Base-by-base conservation (phyloP, 2,329 filamentous ascomycete genomes). In the Scedosporium apiospermum region DNA sequence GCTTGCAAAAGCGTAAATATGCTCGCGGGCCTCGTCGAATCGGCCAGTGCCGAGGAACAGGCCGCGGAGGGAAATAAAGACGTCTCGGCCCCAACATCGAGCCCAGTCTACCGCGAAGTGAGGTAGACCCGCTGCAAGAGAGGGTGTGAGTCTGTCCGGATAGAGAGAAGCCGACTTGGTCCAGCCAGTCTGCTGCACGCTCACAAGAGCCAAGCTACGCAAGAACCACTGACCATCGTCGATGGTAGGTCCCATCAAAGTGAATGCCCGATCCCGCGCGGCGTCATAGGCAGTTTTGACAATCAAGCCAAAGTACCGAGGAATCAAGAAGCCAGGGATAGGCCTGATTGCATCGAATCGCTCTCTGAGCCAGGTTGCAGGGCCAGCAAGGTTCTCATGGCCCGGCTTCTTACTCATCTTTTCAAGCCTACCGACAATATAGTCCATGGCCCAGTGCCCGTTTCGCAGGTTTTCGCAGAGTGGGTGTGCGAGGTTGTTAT, bases 101-200 rank as follows among this genome's bases (percentile, higher is more conserved):
- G 93, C 93, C 93, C 95, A 99, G 69, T 92, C 88, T 7, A 90
- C 88, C 0, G 95, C 85, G 71, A 99, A 99, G 74, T 99, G 95
- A 42, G 95, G 95, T 57, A 99, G 78, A 16, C 95, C 95, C 38
- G 95, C 95, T 18, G 95, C 93, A 68, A 99, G 81, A 58, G 89
- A 93, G 1, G 93, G 91, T 0, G 96, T 92, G 21, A 84, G 78
- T 72, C 91, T 93, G 67, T 87, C 83, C 0, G 95, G 93, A 82
- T 91, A 97, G 10, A 99, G 78, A 0, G 93, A 98, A 2, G 89
- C 93, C 12, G 92, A 96, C 70, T 91, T 91, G 68, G 96, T 90
- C 65, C 89, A 86, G 5, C 95, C 93, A 9, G 90, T 93, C 74
- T 95, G 87, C 73, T 99, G 95, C 23, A 96, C 82, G 68, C 92